Conservation (phyloP, 2,329 filamentous ascomycete genomes). For the Aspergillus terreus region DNA sequence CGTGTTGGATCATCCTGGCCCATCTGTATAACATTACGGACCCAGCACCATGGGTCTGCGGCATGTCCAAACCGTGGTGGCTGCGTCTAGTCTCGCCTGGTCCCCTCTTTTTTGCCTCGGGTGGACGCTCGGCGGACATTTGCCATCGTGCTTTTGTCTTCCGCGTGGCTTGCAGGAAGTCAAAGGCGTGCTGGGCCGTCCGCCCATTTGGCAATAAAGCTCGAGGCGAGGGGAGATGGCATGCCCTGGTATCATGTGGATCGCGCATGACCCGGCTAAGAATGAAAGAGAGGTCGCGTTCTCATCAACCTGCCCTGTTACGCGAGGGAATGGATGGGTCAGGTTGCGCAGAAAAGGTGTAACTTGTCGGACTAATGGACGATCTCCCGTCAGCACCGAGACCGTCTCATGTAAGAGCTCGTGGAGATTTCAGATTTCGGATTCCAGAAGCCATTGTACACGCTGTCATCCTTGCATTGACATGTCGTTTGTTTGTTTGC, state of each 20-base stretch:
- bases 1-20: slow-evolving; percentile 10
- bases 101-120: slow-evolving; percentile 1
- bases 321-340: not conserved
- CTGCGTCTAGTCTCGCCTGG: slow-evolving; percentile 12
- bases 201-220: too few relatives aligned
- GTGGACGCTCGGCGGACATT: not conserved
- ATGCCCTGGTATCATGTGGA: not conserved
- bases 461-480: too few relatives aligned
- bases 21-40: slow-evolving; percentile 12
- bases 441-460: too few relatives aligned
- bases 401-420: not conserved
- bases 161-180: not conserved
- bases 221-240: not conserved
- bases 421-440: not conserved
- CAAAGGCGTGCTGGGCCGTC: too few relatives aligned
- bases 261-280: not conserved
- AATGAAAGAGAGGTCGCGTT: not conserved
- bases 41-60: slow-evolving; percentile 15
- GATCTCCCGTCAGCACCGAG: slow-evolving; percentile 16
- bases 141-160: not conserved
- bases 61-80: slow-evolving; percentile 12
- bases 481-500: too few relatives aligned
- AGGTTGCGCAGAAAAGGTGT: too few relatives aligned
- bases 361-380: slow-evolving; percentile 11
- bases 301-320: not conserved